phyloP scores from a whole-genome alignment of 2,329 filamentous ascomycete species.

The Teratosphaeria destructans region DNA sequence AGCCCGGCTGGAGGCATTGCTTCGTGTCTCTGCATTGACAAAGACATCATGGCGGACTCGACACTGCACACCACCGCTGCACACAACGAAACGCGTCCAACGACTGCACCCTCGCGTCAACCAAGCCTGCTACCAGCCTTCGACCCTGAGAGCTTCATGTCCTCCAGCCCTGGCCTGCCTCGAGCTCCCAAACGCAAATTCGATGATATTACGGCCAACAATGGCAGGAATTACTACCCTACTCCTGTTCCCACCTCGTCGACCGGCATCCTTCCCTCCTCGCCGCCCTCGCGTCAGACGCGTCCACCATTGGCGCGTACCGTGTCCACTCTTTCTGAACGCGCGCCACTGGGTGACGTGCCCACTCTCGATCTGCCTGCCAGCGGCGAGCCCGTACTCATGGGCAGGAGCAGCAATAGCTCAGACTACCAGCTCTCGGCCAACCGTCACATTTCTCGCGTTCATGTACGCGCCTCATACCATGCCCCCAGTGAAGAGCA shows the following conservation, averaged over 20 bases:
- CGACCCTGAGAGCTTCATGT: slow-evolving; percentile 58
- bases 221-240: slow-evolving; percentile 57
- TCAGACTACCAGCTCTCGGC: slow-evolving; percentile 91
- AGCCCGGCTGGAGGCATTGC: slow-evolving; percentile 4
- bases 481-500: slow-evolving; percentile 57
- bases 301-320: slow-evolving; percentile 49
- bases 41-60: slow-evolving; percentile 14
- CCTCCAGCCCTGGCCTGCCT: slow-evolving; percentile 60
- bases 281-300: slow-evolving; percentile 48
- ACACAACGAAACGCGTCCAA: neutral
- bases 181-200: slow-evolving; percentile 58
- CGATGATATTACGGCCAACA: slow-evolving; percentile 36
- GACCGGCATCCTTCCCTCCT: slow-evolving; percentile 75
- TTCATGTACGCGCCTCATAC: slow-evolving; percentile 84
- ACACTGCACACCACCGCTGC: slow-evolving; percentile 2
- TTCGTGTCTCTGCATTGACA: slow-evolving; percentile 14
- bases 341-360: slow-evolving; percentile 71
- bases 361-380: slow-evolving; percentile 72
- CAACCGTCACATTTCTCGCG: slow-evolving; percentile 83
- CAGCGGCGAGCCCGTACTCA: slow-evolving; percentile 69
- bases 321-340: slow-evolving; percentile 57
- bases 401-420: slow-evolving; percentile 90
- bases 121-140: slow-evolving; percentile 67
- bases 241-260: slow-evolving; percentile 91
- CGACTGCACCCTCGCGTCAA: slow-evolving; percentile 20